These are phyloP conservation scores for Salvia sclarea DNA, from an alignment of 305 asterid species.

Conservation along the genomic window DNA sequence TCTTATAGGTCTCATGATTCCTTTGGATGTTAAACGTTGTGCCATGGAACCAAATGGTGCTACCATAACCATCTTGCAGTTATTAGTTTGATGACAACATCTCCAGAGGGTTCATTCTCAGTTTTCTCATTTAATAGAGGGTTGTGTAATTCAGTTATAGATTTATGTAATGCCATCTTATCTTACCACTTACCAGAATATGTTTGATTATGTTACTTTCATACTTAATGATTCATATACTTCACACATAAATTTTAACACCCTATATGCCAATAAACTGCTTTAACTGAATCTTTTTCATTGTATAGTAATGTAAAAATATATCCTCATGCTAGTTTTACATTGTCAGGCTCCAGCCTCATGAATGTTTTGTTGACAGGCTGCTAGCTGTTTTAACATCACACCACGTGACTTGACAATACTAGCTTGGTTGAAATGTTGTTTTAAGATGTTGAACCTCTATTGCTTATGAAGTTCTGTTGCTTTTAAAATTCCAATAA, in stretches of 20 bases:
- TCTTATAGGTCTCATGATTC: background rate
- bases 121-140: background rate
- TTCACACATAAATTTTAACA: background rate
- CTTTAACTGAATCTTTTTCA: background rate
- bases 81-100: background rate
- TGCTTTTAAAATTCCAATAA: background rate
- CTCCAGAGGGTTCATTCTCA: background rate
- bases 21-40: background rate
- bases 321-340: background rate
- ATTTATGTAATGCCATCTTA: background rate
- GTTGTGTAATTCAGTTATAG: background rate
- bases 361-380: background rate
- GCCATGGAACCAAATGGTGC: constrained; percentile 1
- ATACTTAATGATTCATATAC: background rate
- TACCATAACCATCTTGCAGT: background rate
- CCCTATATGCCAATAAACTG: background rate
- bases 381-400: background rate
- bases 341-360: background rate
- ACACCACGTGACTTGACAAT: background rate
- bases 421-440: background rate
- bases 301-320: background rate
- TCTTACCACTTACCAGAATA: constrained; percentile 4
- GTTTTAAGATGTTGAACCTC: background rate
- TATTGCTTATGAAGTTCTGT: background rate
- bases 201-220: background rate